Evolutionary conservation across 1,284 basidiomycete genomes (phyloP), one percentile per base, ranked within the genome.

Genomic region (Irpex lacteus): DNA sequence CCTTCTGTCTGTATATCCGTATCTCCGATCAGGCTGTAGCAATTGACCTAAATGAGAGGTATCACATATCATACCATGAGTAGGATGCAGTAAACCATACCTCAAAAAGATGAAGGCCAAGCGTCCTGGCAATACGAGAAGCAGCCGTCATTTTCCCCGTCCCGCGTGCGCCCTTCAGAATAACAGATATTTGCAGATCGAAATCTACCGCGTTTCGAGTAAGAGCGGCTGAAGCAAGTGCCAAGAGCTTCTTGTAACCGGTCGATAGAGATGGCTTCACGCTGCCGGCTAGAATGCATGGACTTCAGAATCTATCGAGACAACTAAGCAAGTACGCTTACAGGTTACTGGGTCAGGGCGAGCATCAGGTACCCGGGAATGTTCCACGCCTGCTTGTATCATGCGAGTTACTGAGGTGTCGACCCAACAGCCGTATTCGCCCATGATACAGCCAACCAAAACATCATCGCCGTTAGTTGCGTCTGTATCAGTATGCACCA

Each of bases 381-480:
- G 86, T 69, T 93, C 92, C 1, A 94, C 73, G 0, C 96, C 95
- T 0, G 87, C 82, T 76, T 96, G 94, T 5, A 92, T 74, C 71
- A 98, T 86, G 63, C 89, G 87, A 38, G 95, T 96, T 4, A 82
- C 72, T 1, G 80, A 74, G 0, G 88, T 78, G 71, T 98, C 94
- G 11, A 97, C 82, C 84, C 92, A 93, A 71, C 92, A 97, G 0
- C 97, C 97, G 5, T 96, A 74, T 72, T 94, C 87, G 6, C 92
- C 92, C 6, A 82, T 73, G 0, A 81, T 81, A 1, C 81, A 80
- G 34, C 81, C 81, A 49, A 81, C 73, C 67, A 85, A 84, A 37
- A 80, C 68, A 70, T 87, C 85, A 77, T 73, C 44, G 70, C 67
- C 1, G 66, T 66, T 50, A 68, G 68, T 40, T 73, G 73, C 69